These are phyloP conservation scores for Zymoseptoria crescenta DNA, from an alignment of 2,329 filamentous ascomycete species.

Conservation along the genomic window DNA sequence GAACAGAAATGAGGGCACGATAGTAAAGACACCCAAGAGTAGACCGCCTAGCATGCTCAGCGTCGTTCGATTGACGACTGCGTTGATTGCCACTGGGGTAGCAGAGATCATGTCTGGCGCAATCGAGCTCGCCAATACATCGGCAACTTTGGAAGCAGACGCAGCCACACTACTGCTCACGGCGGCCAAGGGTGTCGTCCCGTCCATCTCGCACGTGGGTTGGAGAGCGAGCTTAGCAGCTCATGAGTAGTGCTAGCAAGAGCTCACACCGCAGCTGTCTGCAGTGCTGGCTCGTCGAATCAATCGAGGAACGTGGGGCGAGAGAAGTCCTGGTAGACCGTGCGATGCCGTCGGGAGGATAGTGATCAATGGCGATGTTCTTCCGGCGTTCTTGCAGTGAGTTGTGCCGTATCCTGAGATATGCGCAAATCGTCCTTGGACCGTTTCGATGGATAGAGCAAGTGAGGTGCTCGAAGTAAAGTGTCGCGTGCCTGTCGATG, in stretches of 20 bases:
- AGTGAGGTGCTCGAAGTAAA: neutral
- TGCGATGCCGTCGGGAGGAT: neutral
- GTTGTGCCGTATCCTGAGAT: neutral
- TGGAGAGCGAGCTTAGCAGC: neutral
- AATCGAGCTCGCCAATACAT: neutral
- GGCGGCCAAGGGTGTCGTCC: neutral
- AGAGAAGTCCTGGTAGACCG: neutral
- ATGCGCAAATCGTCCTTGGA: neutral
- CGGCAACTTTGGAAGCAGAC: constrained; percentile 1
- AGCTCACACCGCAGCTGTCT: neutral
- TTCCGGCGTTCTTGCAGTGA: neutral
- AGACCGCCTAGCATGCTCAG: constrained; percentile 29
- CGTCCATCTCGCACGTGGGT: constrained; percentile 9
- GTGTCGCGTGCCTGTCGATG: neutral
- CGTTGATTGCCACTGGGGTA: constrained; percentile 6
- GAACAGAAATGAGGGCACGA: constrained; percentile 57
- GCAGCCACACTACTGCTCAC: neutral
- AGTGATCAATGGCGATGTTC: neutral
- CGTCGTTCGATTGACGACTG: constrained; percentile 8
- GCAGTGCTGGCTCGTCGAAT: constrained; percentile 2
- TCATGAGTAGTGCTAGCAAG: neutral
- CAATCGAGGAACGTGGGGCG: constrained; percentile 1
- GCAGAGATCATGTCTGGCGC: constrained; percentile 8
- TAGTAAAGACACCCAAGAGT: constrained; percentile 27
- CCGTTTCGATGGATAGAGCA: neutral